Evolutionary conservation across 148 eudicot species (phyloP).

Genomic region (Rhododendron vialii): DNA sequence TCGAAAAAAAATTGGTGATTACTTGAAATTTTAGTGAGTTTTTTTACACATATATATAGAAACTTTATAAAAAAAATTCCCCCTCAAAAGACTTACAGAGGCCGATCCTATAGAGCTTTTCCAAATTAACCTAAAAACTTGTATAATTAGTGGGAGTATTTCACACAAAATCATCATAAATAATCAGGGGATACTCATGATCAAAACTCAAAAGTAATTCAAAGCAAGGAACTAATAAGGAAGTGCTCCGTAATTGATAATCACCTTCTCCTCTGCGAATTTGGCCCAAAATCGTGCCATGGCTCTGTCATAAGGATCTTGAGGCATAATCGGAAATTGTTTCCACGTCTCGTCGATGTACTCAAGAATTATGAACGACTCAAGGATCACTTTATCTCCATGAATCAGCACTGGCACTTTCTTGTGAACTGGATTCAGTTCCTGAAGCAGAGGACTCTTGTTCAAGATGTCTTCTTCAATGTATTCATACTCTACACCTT

Average conservation of each 20-base stretch:
- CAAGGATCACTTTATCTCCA: background rate
- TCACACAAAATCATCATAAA: too few species aligned
- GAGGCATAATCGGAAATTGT: conserved; percentile 13
- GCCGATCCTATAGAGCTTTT: too few species aligned
- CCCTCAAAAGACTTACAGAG: too few species aligned
- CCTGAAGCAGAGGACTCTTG: conserved; percentile 15
- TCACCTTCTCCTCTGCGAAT: conserved; percentile 17
- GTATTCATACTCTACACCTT: conserved; percentile 22
- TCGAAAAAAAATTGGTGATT: too few species aligned
- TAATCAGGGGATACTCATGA: too few species aligned
- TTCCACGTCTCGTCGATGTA: conserved; percentile 27
- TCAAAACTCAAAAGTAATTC: too few species aligned
- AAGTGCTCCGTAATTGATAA: too few species aligned
- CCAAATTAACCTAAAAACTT: too few species aligned
- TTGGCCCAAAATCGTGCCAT: conserved; percentile 14
- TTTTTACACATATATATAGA: too few species aligned
- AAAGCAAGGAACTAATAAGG: background rate
- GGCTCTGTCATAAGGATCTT: conserved; percentile 20
- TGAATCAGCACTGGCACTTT: conserved; percentile 25
- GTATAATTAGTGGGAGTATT: too few species aligned
- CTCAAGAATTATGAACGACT: conserved; percentile 18
- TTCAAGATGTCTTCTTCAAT: conserved; percentile 23
- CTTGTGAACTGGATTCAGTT: conserved; percentile 11
- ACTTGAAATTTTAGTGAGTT: too few species aligned
- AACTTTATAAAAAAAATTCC: too few species aligned